A percentile compares a stretch with the other conserved stretches of the same genome.
Conservation (phyloP, 805 yeast genomes). For the Candida verbasci region DNA sequence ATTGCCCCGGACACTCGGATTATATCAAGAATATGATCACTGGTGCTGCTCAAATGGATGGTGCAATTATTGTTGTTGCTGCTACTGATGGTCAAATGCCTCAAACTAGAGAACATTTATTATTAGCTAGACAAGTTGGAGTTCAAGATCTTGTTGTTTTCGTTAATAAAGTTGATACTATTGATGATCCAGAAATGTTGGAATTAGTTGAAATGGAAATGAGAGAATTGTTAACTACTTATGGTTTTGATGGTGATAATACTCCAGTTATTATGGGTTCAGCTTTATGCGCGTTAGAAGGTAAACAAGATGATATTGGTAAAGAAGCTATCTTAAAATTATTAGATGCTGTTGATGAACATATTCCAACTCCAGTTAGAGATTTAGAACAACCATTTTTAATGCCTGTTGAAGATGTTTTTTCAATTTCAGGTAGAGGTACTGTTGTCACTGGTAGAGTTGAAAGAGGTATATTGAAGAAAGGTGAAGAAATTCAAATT, state of each 20-base stretch:
- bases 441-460: slow-evolving; percentile 99
- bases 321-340: slow-evolving; percentile 75
- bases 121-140: slow-evolving; percentile 99
- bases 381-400: slow-evolving; percentile 94
- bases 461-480: slow-evolving; percentile 95
- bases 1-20: slow-evolving; percentile 93
- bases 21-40: slow-evolving; percentile 98
- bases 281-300: slow-evolving; percentile 94
- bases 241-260: slow-evolving; percentile 97
- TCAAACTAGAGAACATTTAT: slow-evolving; percentile 97
- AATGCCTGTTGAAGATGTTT: slow-evolving; percentile 96
- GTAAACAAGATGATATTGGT: slow-evolving; percentile 86
- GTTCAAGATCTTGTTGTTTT: slow-evolving; percentile 95
- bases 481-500: slow-evolving; percentile 97
- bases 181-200: slow-evolving; percentile 98
- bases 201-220: slow-evolving; percentile 99
- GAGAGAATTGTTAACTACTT: slow-evolving; percentile 88
- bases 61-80: slow-evolving; percentile 98
- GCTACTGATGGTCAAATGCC: slow-evolving; percentile 99
- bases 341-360: slow-evolving; percentile 87
- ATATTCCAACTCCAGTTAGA: slow-evolving; percentile 95
- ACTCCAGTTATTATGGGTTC: slow-evolving; percentile 98
- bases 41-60: slow-evolving; percentile 99
- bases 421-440: slow-evolving; percentile 99
- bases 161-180: slow-evolving; percentile 96